A percentile compares a stretch with the other conserved stretches of the same genome.
phyloP scores from a whole-genome alignment of 108 stramenopile genomes.

The Hondaea fermentalgiana region DNA sequence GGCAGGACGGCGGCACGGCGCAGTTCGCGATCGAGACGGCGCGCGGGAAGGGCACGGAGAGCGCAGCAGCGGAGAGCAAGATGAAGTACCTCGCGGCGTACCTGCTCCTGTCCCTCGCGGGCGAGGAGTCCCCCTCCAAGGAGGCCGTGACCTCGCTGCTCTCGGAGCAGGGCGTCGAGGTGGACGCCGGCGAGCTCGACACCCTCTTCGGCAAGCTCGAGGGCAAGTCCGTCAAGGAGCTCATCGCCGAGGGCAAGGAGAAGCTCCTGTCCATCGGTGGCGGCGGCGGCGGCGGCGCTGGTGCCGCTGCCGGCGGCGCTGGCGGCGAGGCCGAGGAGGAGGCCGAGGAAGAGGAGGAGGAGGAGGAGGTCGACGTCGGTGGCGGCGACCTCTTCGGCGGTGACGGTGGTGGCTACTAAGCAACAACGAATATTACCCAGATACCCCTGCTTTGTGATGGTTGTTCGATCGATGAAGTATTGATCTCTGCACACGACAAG shows the following conservation, averaged over 20 bases:
- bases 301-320: conserved; percentile 52
- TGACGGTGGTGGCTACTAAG: conserved; percentile 19
- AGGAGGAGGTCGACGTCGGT: conserved; percentile 52
- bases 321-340: conserved; percentile 41
- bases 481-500: too few relatives aligned
- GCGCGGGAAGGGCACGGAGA: too few relatives aligned
- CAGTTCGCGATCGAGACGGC: too few relatives aligned
- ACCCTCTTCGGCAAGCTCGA: conserved; percentile 71
- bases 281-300: conserved; percentile 67
- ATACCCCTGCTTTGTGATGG: too few relatives aligned
- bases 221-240: conserved; percentile 82
- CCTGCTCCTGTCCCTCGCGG: conserved; percentile 84
- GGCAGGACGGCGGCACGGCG: too few relatives aligned
- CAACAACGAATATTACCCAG: not conserved
- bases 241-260: conserved; percentile 68
- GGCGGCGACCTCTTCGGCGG: conserved; percentile 59
- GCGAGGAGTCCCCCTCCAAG: conserved; percentile 78
- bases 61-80: not conserved
- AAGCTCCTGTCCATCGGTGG: conserved; percentile 85
- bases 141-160: conserved; percentile 83
- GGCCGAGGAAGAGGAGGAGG: conserved; percentile 42
- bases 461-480: too few relatives aligned
- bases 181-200: conserved; percentile 59
- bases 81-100: conserved; percentile 96
- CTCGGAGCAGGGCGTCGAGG: conserved; percentile 75